Conservation (phyloP, 768 basidiomycete species). For the Suillus hirtellus region DNA sequence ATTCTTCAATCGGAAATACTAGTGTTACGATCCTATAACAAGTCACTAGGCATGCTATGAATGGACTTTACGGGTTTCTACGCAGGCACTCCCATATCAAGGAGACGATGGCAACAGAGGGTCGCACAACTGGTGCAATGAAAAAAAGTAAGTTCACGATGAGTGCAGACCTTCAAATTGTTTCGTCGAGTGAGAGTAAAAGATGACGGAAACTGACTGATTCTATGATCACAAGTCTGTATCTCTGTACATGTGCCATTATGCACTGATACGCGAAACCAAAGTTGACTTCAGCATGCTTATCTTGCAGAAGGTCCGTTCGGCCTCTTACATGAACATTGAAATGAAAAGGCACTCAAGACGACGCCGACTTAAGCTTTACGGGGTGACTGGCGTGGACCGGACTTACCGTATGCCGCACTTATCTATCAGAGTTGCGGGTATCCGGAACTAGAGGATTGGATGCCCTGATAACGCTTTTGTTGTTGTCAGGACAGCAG, state of each 20-base stretch:
- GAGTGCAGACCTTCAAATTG: background rate
- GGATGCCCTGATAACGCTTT: background rate
- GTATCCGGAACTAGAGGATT: background rate
- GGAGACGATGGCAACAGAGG: background rate
- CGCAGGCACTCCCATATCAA: background rate
- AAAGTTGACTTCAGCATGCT: background rate
- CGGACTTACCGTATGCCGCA: background rate
- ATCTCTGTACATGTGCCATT: background rate
- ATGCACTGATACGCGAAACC: background rate
- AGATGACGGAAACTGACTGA: background rate
- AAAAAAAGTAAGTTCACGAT: background rate
- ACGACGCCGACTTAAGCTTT: background rate
- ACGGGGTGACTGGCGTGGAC: background rate
- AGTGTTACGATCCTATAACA: background rate
- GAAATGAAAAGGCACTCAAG: background rate
- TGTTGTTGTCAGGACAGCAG: background rate
- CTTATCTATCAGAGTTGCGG: background rate
- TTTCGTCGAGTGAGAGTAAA: background rate
- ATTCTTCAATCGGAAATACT: background rate
- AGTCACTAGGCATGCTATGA: background rate
- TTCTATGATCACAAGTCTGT: background rate
- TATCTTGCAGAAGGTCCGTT: background rate
- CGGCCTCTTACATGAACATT: background rate
- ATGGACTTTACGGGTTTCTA: background rate
- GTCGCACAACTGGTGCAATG: background rate